These are phyloP conservation scores for Microdochium paspali DNA, from an alignment of 2,329 filamentous ascomycete species.

Conservation along the genomic window DNA sequence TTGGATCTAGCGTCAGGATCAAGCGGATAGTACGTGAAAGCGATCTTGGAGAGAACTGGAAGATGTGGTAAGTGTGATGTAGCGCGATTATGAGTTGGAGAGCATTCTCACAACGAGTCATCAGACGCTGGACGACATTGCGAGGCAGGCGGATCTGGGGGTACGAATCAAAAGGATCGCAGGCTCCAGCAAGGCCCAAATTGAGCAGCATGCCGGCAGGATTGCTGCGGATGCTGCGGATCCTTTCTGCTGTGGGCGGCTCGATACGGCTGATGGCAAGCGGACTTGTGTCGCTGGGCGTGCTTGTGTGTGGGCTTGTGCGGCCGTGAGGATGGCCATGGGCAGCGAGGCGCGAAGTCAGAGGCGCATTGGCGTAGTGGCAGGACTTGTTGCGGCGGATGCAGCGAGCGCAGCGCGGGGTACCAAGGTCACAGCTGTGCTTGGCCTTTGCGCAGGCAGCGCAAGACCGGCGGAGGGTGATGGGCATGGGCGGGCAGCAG, in stretches of 20 bases:
- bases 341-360: conserved; percentile 15
- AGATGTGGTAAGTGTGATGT: conserved; percentile 7
- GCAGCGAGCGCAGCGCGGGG: conserved; percentile 45
- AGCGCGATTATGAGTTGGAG: not conserved
- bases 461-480: conserved; percentile 48
- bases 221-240: not conserved
- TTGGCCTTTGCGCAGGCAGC: conserved; percentile 45
- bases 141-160: conserved; percentile 41
- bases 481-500: conserved; percentile 29
- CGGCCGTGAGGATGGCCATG: conserved; percentile 1
- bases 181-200: conserved; percentile 16
- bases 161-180: conserved; percentile 49
- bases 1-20: conserved; percentile 43
- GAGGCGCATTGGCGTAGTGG: conserved; percentile 44
- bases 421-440: conserved; percentile 43
- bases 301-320: conserved; percentile 2
- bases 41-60: conserved; percentile 44
- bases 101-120: conserved; percentile 38
- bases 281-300: no score
- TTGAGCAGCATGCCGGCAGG: conserved; percentile 13
- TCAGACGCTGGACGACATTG: conserved; percentile 41
- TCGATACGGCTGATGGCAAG: conserved; percentile 1
- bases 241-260: not conserved
- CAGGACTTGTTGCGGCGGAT: conserved; percentile 35
- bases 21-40: conserved; percentile 50